Evolutionary conservation across 83 land plant genomes (phyloP).

Genomic region (Isoetes engelmannii): DNA sequence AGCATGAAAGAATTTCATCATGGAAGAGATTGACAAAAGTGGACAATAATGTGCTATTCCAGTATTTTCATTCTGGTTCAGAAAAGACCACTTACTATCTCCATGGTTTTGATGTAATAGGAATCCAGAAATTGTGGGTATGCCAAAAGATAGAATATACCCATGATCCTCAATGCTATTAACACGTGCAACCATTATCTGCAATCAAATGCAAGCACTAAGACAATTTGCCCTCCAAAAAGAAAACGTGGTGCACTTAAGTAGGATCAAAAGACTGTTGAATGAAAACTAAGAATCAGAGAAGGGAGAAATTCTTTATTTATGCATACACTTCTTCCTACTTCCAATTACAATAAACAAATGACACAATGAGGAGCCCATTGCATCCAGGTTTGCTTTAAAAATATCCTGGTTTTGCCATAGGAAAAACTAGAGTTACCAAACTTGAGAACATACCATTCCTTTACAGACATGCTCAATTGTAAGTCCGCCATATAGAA

Average conservation of each 20-base stretch:
- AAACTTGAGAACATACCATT: slow-evolving; percentile 39
- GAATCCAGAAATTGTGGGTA: slow-evolving; percentile 72
- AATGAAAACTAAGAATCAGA: neutral
- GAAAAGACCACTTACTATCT: slow-evolving; percentile 15
- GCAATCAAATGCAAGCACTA: slow-evolving; percentile 5
- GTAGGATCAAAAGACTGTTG: too few relatives aligned
- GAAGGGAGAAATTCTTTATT: neutral
- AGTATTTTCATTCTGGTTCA: too few relatives aligned
- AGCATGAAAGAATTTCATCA: too few relatives aligned
- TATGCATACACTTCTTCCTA: neutral
- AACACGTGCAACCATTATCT: slow-evolving; percentile 67
- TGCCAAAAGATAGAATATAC: slow-evolving; percentile 80
- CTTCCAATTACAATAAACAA: neutral
- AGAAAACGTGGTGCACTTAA: too few relatives aligned
- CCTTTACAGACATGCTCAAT: slow-evolving; percentile 80
- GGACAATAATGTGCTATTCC: too few relatives aligned
- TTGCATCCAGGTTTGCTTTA: neutral
- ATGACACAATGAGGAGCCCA: neutral
- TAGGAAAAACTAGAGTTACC: too few relatives aligned
- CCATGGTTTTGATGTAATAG: slow-evolving; percentile 32
- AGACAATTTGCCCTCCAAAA: neutral
- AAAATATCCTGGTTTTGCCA: too few relatives aligned
- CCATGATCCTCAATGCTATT: slow-evolving; percentile 96
- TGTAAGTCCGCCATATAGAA: slow-evolving; percentile 63
- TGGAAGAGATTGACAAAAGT: too few relatives aligned